A percentile compares a stretch with the other conserved stretches of the same genome.
phyloP scores from a whole-genome alignment of 2,329 filamentous ascomycete genomes.

The Calonectria pauciramosa region DNA sequence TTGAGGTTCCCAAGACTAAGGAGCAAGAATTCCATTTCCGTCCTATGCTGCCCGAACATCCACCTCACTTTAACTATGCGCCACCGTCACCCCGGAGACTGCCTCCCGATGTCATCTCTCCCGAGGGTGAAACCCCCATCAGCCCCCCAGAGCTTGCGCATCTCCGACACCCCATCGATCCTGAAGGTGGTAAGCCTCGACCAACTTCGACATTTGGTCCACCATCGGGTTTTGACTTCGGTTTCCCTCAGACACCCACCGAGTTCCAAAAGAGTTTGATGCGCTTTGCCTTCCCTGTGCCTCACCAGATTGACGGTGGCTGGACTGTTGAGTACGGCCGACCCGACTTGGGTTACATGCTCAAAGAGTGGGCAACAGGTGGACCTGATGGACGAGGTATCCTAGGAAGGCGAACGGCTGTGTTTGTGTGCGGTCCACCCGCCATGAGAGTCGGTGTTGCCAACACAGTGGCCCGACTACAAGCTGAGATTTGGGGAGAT shows the following conservation, averaged over 20 bases:
- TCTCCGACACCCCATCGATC: slow-evolving; percentile 60
- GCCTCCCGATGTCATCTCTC: slow-evolving; percentile 33
- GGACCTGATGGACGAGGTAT: slow-evolving; percentile 75
- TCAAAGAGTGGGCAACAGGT: slow-evolving; percentile 85
- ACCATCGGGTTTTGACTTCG: slow-evolving; percentile 79
- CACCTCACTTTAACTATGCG: slow-evolving; percentile 72
- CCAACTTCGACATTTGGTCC: slow-evolving; percentile 71
- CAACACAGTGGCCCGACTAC: slow-evolving; percentile 85
- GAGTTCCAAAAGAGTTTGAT: slow-evolving; percentile 91
- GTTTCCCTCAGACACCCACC: slow-evolving; percentile 86
- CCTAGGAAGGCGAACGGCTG: slow-evolving; percentile 85
- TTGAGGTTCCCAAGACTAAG: slow-evolving; percentile 38
- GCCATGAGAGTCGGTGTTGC: slow-evolving; percentile 90
- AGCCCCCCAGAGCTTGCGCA: slow-evolving; percentile 70
- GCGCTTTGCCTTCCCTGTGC: slow-evolving; percentile 86
- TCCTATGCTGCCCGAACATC: slow-evolving; percentile 62
- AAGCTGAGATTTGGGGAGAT: slow-evolving; percentile 86
- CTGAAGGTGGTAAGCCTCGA: slow-evolving; percentile 50
- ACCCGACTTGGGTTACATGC: slow-evolving; percentile 88
- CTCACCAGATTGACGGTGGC: slow-evolving; percentile 78
- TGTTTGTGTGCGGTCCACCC: slow-evolving; percentile 93
- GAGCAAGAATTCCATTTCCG: slow-evolving; percentile 70
- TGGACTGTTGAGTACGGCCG: slow-evolving; percentile 95
- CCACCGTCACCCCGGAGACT: slow-evolving; percentile 60
- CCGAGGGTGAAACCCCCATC: slow-evolving; percentile 47